phyloP scores from a whole-genome alignment of 208 protist genomes.

The Acanthamoeba castellanii region DNA sequence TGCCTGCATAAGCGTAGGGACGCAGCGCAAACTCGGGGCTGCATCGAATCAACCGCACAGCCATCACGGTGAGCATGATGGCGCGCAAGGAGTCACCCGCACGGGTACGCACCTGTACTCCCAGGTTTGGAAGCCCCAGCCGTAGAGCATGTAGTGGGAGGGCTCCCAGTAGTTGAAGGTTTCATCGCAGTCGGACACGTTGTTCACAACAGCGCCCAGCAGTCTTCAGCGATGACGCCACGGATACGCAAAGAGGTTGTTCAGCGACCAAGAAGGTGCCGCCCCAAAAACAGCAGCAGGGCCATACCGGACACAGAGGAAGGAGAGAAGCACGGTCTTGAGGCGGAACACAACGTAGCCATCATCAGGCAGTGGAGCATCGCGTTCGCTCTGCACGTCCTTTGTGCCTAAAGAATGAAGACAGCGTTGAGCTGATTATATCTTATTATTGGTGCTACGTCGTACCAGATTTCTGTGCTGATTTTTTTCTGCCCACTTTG shows the following conservation, averaged over 20 bases:
- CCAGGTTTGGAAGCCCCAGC: constrained; percentile 96
- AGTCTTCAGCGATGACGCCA: not conserved
- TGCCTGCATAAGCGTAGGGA: constrained; percentile 93
- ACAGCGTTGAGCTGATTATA: not conserved
- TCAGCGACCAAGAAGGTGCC: not conserved
- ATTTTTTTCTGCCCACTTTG: not conserved
- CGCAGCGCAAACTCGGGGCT: constrained; percentile 93
- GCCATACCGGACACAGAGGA: not conserved
- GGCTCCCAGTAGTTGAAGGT: constrained; percentile 98
- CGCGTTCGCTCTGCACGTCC: not conserved
- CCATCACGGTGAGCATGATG: not conserved
- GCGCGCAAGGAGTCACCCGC: not conserved
- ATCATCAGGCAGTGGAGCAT: constrained; percentile 21
- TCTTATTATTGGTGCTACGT: no score
- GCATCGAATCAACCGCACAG: not conserved
- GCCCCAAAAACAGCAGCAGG: not conserved
- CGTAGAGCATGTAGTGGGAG: constrained; percentile 94
- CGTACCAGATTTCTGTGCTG: no score
- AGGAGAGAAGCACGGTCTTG: constrained; percentile 46
- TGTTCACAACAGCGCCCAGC: constrained; percentile 79
- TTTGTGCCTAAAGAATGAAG: not conserved
- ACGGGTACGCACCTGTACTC: constrained; percentile 90
- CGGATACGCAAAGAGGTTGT: not conserved
- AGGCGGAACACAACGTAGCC: constrained; percentile 54
- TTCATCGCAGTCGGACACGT: constrained; percentile 96